Base-by-base conservation (phyloP, 1,139 yeast genomes). In the Kodamaea sp. region DNA sequence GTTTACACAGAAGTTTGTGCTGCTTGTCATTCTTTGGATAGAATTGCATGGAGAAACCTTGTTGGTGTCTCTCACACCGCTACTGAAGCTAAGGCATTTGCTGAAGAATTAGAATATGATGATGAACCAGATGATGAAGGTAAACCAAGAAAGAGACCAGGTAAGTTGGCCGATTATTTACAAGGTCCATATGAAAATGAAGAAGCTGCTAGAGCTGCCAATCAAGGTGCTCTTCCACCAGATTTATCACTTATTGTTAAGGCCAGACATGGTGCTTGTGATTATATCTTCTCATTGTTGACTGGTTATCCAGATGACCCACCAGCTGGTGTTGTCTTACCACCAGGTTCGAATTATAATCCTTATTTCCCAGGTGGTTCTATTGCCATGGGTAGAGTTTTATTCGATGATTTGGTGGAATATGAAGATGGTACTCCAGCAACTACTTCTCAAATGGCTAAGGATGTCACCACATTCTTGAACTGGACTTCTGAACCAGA, bases 351-450 rank as follows among this genome's bases (percentile, higher is more conserved):
- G 49, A 92, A 90, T 81, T 94, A 92, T 75, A 94, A 94, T 79
- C 98, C 98, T 62, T 92, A 92, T 78, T 92, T 92, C 96, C 97
- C 99, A 62, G 97, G 97, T 73, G 97, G 98, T 53, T 78, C 97
- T 36, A 90, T 92, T 75, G 97, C 97, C 60, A 92, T 92, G 98
- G 97, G 88, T 63, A 86, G 98, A 75, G 97, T 90, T 46, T 78
- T 92, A 68, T 92, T 89, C 57, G 98, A 92, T 62, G 98, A 88
- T 53, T 76, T 92, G 62, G 97, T 92, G 51, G 99, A 92, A 75
- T 92, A 83, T 70, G 98, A 92, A 65, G 98, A 92, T 65, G 98
- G 98, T 61, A 94, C 98, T 48, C 96, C 96, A 42, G 97, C 98
- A 44, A 82, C 97, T 43, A 84, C 98, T 50, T 84, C 98, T 43